Percentiles rank a stretch among this genome's conserved stretches.
Evolutionary conservation across 495 filamentous ascomycete species (phyloP).

Genomic region (Neurospora sublineolata): DNA sequence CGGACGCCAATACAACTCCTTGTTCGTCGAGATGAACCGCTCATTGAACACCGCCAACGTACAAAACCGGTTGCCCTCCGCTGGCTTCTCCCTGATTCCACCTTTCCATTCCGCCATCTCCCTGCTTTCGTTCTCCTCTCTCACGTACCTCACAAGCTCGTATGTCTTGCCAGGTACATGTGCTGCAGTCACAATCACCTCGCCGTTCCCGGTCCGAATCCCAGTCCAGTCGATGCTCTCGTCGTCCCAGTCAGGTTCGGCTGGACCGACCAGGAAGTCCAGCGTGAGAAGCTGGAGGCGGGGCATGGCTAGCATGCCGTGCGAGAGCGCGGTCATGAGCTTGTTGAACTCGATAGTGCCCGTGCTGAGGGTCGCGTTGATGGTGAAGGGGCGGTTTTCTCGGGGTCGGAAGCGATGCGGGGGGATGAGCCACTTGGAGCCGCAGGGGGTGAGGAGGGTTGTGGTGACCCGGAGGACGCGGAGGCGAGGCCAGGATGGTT

Average conservation of each 20-base stretch:
- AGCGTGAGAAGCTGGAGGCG: background rate
- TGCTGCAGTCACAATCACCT: background rate
- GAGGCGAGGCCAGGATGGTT: background rate
- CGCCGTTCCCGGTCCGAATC: no score
- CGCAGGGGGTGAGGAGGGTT: background rate
- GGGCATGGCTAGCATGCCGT: background rate
- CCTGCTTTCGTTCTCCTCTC: background rate
- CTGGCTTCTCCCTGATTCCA: background rate
- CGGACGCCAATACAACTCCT: background rate
- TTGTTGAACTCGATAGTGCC: background rate
- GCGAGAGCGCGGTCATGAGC: background rate
- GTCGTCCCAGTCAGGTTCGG: background rate
- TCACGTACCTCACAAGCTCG: background rate
- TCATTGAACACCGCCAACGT: background rate
- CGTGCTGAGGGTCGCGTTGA: background rate
- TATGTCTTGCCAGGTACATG: background rate
- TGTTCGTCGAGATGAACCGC: background rate
- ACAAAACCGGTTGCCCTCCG: background rate
- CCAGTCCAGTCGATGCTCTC: background rate
- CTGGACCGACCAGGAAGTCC: background rate
- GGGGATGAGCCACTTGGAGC: background rate
- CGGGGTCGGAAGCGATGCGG: background rate
- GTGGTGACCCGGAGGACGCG: background rate
- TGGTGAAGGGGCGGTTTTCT: background rate
- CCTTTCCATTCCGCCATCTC: background rate